Evolutionary conservation across 2,329 filamentous ascomycete species (phyloP), one percentile per base, ranked within the genome.

Genomic region (Karstenula rhodostoma): DNA sequence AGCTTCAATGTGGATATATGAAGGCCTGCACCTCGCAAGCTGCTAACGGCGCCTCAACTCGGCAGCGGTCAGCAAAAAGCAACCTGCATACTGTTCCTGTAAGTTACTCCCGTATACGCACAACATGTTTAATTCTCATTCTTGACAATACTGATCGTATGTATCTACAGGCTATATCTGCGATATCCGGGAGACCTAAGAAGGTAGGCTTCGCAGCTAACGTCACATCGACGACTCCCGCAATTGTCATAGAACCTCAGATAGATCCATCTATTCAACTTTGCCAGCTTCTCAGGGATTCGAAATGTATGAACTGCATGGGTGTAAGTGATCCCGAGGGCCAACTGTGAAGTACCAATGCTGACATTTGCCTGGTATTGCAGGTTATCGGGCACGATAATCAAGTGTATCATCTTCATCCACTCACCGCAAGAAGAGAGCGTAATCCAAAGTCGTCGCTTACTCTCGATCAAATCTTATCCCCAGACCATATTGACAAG

Each of bases 1-100:
- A 65, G 51, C 25, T 68, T 3, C 61, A 57, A 23, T 68, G 64
- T 55, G 60, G 62, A 25, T 56, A 62, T 13, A 59, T 64, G 59
- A 27, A 27, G 10, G 54, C n/a, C 12, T 67, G 65, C 32, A 33
- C 58, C 27, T 22, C 7, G 5, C n/a, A 43, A 27, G 22, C 19
- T 32, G 32, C 3, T 54, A 61, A 42, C 43, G 55, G 12, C 1
- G 53, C 29, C 37, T 35, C 43, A 49, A 40, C 17, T 33, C 50
- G 35, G 22, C 53, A 23, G 40, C 17, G 7, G n/a, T 19, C 40
- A 43, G n/a, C 40, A 6, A 22, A 17, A n/a, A 43, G 7, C 7
- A 43, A 9, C n/a, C 35, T 2, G 7, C n/a, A 37, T 12, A 40
- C 48, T 25, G 10, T 44, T 12, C n/a, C 46, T 37, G 35, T 25